Evolutionary conservation across 768 basidiomycete genomes (phyloP).

Genomic region (Calocybe cyanea): DNA sequence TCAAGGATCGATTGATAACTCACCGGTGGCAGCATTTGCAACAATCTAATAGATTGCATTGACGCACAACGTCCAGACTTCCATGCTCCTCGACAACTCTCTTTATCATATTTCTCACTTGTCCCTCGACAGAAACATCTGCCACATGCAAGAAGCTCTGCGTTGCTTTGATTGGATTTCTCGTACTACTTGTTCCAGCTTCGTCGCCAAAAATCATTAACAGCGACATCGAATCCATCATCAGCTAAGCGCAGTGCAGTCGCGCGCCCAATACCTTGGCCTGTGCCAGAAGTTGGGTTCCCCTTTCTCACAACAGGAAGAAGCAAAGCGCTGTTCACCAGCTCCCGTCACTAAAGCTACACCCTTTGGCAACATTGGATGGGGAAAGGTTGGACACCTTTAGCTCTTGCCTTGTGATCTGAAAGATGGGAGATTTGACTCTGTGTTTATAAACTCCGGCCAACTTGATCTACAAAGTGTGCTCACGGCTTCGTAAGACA

Average conservation of each 20-base stretch:
- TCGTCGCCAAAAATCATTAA: too few relatives aligned
- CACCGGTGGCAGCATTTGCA: slow-evolving; percentile 27
- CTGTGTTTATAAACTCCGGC: too few relatives aligned
- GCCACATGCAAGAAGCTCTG: slow-evolving; percentile 11
- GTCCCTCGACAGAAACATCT: slow-evolving; percentile 18
- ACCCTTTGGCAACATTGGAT: too few relatives aligned
- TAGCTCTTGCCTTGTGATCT: too few relatives aligned
- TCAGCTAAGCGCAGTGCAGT: slow-evolving; percentile 18
- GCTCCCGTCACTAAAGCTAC: slow-evolving; percentile 14
- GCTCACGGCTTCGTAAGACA: too few relatives aligned
- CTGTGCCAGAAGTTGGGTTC: slow-evolving; percentile 3
- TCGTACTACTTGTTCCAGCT: slow-evolving; percentile 22
- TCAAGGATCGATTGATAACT: slow-evolving; percentile 14
- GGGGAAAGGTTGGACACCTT: too few relatives aligned
- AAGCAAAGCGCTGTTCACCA: neutral
- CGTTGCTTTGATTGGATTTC: slow-evolving; percentile 13
- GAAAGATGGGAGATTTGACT: too few relatives aligned
- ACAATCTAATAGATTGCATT: too few relatives aligned
- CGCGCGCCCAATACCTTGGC: slow-evolving; percentile 17
- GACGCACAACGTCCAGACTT: slow-evolving; percentile 30
- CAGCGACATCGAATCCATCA: slow-evolving; percentile 18
- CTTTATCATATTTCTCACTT: slow-evolving; percentile 19
- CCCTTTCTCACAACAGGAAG: too few relatives aligned
- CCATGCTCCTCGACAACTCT: slow-evolving; percentile 16
- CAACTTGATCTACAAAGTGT: too few relatives aligned